phyloP scores from a whole-genome alignment of 257 asterid species.

The Fraxinus anomala region DNA sequence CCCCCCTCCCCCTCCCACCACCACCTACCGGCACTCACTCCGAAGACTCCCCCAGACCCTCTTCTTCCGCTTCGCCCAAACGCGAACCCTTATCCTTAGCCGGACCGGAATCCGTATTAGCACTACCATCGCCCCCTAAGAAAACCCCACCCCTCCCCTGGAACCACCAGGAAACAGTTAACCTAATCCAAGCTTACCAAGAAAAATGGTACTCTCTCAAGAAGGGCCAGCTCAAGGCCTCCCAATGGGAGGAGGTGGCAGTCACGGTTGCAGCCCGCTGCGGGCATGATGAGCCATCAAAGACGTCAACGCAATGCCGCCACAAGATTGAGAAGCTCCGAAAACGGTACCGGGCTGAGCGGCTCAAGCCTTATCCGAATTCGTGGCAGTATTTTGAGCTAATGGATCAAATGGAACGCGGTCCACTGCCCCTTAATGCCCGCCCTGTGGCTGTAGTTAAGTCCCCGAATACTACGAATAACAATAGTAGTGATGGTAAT shows the following conservation, averaged over 20 bases:
- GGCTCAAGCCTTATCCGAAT: conserved; percentile 59
- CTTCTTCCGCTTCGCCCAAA: conserved; percentile 30
- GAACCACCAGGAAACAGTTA: conserved; percentile 82
- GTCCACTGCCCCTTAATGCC: conserved; percentile 64
- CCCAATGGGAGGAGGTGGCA: conserved; percentile 84
- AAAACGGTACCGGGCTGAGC: conserved; percentile 79
- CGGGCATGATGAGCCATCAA: conserved; percentile 69
- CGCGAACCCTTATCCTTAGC: conserved; percentile 14
- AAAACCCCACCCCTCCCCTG: conserved; percentile 75
- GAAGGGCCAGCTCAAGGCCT: conserved; percentile 82
- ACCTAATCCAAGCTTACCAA: conserved; percentile 80
- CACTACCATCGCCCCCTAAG: conserved; percentile 43
- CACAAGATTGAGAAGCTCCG: conserved; percentile 94
- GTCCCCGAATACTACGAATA: conserved; percentile 29
- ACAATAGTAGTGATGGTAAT: conserved; percentile 13
- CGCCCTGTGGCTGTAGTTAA: conserved; percentile 56
- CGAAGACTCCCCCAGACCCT: conserved; percentile 26
- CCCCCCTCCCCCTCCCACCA: conserved; percentile 28
- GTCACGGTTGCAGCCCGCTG: conserved; percentile 79
- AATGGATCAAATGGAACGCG: conserved; percentile 88
- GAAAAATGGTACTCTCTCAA: conserved; percentile 90
- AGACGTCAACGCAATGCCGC: conserved; percentile 91
- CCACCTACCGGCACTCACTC: conserved; percentile 25
- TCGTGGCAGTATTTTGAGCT: conserved; percentile 83
- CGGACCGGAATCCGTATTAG: conserved; percentile 19